These are phyloP conservation scores for Shiraia bambusicola DNA, from an alignment of 2,329 filamentous ascomycete genomes.

Conservation along the genomic window DNA sequence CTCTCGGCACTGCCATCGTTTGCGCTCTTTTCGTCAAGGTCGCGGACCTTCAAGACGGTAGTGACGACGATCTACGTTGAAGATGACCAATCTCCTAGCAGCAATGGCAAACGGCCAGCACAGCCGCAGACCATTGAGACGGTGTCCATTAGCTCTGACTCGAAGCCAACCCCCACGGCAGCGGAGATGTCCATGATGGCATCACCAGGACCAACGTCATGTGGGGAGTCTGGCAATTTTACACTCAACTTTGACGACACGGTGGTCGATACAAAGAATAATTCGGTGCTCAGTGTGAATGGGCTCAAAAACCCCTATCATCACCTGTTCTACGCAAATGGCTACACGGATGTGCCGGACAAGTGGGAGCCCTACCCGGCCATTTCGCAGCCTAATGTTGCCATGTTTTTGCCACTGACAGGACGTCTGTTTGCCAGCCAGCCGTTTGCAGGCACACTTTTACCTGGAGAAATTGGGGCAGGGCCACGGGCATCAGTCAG, in stretches of 20 bases:
- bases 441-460: constrained; percentile 36
- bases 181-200: constrained; percentile 1
- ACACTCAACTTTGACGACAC: constrained; percentile 36
- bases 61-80: constrained; percentile 11
- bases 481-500: constrained; percentile 46
- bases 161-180: background rate
- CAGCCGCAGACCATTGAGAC: constrained; percentile 4
- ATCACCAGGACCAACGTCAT: constrained; percentile 26
- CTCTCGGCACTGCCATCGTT: constrained; percentile 24
- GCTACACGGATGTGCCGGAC: constrained; percentile 52
- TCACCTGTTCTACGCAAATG: constrained; percentile 54
- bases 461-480: constrained; percentile 51
- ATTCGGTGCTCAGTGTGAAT: constrained; percentile 41
- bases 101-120: constrained; percentile 4
- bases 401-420: constrained; percentile 49
- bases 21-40: constrained; percentile 14
- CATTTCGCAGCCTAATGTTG: constrained; percentile 50
- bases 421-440: constrained; percentile 27
- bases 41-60: constrained; percentile 14
- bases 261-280: constrained; percentile 23
- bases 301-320: constrained; percentile 52
- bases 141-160: background rate
- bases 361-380: constrained; percentile 49
- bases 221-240: constrained; percentile 51
- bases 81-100: background rate